These are phyloP conservation scores for Podospora appendiculata DNA, from an alignment of 495 filamentous ascomycete species.

Conservation along the genomic window DNA sequence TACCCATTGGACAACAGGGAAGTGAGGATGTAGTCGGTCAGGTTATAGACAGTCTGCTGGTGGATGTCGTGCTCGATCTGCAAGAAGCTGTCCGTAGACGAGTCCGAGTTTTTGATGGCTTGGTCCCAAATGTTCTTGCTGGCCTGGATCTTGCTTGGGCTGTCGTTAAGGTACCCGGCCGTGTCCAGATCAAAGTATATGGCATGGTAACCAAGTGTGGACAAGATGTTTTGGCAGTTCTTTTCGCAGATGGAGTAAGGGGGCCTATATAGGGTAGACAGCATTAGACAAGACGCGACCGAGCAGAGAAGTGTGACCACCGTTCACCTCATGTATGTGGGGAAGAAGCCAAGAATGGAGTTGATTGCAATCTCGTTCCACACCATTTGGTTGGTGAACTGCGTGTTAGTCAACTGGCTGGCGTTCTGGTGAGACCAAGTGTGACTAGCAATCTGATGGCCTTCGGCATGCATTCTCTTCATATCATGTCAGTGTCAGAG, in stretches of 20 bases:
- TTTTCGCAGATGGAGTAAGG: constrained; percentile 67
- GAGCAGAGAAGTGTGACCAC: background rate
- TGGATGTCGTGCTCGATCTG: constrained; percentile 77
- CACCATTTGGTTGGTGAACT: constrained; percentile 60
- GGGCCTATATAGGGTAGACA: constrained; percentile 33
- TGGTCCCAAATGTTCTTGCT: constrained; percentile 67
- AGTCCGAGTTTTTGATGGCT: constrained; percentile 40
- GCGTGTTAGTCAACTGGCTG: constrained; percentile 44
- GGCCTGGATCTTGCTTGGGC: constrained; percentile 51
- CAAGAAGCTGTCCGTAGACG: constrained; percentile 44
- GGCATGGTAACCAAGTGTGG: constrained; percentile 65
- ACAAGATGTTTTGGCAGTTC: constrained; percentile 54
- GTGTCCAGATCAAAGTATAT: constrained; percentile 75
- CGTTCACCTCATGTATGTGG: constrained; percentile 66
- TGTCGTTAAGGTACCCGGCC: constrained; percentile 63
- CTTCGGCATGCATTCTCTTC: constrained; percentile 54
- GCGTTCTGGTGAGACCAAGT: constrained; percentile 79
- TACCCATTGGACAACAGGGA: constrained; percentile 51
- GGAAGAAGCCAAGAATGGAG: constrained; percentile 72
- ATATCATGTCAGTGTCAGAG: constrained; percentile 12
- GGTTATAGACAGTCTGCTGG: constrained; percentile 64
- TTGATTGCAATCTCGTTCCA: constrained; percentile 76
- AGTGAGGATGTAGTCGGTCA: constrained; percentile 67
- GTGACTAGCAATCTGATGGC: constrained; percentile 81
- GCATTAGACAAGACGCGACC: background rate